A percentile compares a stretch with the other conserved stretches of the same genome.
Evolutionary conservation across 2,329 filamentous ascomycete genomes (phyloP).

Genomic region (Phialophora verrucosa): DNA sequence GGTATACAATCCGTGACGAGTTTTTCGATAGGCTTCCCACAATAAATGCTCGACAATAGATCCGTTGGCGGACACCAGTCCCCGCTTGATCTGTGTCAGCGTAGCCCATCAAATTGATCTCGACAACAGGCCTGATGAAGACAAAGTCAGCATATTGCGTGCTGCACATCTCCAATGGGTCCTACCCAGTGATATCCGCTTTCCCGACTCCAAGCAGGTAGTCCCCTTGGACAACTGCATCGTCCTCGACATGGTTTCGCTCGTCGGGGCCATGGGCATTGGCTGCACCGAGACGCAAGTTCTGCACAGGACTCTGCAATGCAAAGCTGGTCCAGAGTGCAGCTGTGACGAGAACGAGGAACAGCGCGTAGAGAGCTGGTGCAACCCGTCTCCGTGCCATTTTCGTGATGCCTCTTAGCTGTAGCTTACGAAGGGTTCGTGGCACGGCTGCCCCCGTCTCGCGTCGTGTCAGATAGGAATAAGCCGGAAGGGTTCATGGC

Average conservation of each 20-base stretch:
- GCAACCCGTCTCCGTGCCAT: slow-evolving; percentile 27
- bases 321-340: slow-evolving; percentile 21
- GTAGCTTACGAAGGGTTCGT: slow-evolving; percentile 10
- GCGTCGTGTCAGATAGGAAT: slow-evolving; percentile 14
- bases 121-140: slow-evolving; percentile 73
- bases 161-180: background rate
- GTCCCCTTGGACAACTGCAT: slow-evolving; percentile 42
- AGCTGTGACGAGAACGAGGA: slow-evolving; percentile 16
- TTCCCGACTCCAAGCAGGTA: slow-evolving; percentile 73
- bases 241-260: slow-evolving; percentile 2
- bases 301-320: slow-evolving; percentile 11
- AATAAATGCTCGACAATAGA: slow-evolving; percentile 90
- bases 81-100: slow-evolving; percentile 83
- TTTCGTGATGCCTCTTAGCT: slow-evolving; percentile 12
- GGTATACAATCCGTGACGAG: slow-evolving; percentile 78
- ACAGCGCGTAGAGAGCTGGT: slow-evolving; percentile 15
- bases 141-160: slow-evolving; percentile 21
- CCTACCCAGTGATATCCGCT: slow-evolving; percentile 72
- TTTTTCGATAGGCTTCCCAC: slow-evolving; percentile 71
- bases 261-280: slow-evolving; percentile 1
- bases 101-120: slow-evolving; percentile 91
- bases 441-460: slow-evolving; percentile 5
- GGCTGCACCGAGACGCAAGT: slow-evolving; percentile 14
- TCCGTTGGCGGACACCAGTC: slow-evolving; percentile 80
- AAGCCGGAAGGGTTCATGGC: slow-evolving; percentile 12